Percentiles rank a stretch among this genome's conserved stretches.
Conservation (phyloP, 495 filamentous ascomycete genomes). For the Astrothelium subdiscretum region DNA sequence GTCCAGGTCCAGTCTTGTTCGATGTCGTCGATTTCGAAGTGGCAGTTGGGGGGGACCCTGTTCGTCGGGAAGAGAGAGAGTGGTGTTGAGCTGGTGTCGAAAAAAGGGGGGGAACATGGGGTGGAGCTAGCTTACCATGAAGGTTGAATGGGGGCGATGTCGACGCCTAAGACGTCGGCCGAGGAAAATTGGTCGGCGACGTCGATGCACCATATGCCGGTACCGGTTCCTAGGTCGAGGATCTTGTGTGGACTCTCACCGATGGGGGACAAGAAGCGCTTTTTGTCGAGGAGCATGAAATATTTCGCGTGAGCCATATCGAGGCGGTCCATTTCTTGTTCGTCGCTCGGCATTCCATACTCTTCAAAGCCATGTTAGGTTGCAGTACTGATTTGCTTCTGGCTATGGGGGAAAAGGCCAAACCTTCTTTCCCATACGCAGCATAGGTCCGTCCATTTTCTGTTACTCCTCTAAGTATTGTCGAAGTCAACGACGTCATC, state of each 20-base stretch:
- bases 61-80: not conserved
- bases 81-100: not conserved
- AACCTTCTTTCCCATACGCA: slow-evolving; percentile 4
- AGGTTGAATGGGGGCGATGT: slow-evolving; percentile 54
- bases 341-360: slow-evolving; percentile 25
- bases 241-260: slow-evolving; percentile 9
- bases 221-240: slow-evolving; percentile 24
- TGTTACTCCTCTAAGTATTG: slow-evolving; percentile 2
- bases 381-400: not conserved
- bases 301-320: slow-evolving; percentile 28
- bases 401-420: not conserved
- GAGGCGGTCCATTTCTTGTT: slow-evolving; percentile 24
- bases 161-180: slow-evolving; percentile 47
- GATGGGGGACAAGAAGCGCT: slow-evolving; percentile 23
- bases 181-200: slow-evolving; percentile 39
- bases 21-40: slow-evolving; percentile 47
- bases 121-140: slow-evolving; percentile 23
- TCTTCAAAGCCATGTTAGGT: not conserved
- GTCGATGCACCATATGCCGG: slow-evolving; percentile 26
- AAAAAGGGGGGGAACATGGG: not conserved
- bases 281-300: slow-evolving; percentile 19
- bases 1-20: slow-evolving; percentile 38
- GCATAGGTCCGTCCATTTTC: slow-evolving; percentile 10
- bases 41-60: slow-evolving; percentile 39
- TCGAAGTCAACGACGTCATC: not conserved